Base-by-base conservation (phyloP, 2,329 filamentous ascomycete genomes). In the Penicillium decumbens region DNA sequence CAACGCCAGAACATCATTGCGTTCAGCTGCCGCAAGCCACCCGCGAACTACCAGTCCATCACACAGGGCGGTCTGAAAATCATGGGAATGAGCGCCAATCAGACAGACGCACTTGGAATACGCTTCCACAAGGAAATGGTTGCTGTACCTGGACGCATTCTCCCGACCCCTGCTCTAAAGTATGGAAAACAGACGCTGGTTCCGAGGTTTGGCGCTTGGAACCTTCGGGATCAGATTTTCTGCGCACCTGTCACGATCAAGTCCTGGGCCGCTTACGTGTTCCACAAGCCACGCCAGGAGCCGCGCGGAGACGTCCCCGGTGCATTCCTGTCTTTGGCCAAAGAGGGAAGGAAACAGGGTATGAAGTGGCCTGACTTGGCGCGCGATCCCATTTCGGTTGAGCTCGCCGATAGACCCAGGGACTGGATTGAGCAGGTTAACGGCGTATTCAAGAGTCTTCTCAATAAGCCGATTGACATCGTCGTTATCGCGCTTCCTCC, bases 1-100 rank as follows among this genome's bases (percentile, higher is more conserved):
- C 83, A 90, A 60, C 85, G 84, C 0, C 75, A 77, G 0, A 59
- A 71, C 0, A 89, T 92, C 85, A 82, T 90, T 44, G 70, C 70
- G 0, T 87, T 88, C 63, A 85, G 88, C 3, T 87, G 84, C 50
- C 79, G 85, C 1, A 70, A 72, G 0, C 87, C 88, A 0, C 76
- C 76, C 4, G 70, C 76, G 4, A 92, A 91, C 54, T 85, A 82
- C 0, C 62, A 74, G 0, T 85, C 83, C 0, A 84, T 92, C 43
- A 50, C 52, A 12, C 47, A 37, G 0, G 43, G 57, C 5, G 63
- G 63, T 3, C 47, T 55, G 6, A 28, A 43, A 0, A 54, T 61
- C 28, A 43, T 57, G 24, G 56, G 57, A 25, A 44, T 52, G 9
- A 23, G 37, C 3, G 15, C 23, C 6, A n/a, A 41, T 1, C 6